These are phyloP conservation scores for Parastagonospora nodorum DNA, from an alignment of 2,329 filamentous ascomycete species.

Conservation along the genomic window DNA sequence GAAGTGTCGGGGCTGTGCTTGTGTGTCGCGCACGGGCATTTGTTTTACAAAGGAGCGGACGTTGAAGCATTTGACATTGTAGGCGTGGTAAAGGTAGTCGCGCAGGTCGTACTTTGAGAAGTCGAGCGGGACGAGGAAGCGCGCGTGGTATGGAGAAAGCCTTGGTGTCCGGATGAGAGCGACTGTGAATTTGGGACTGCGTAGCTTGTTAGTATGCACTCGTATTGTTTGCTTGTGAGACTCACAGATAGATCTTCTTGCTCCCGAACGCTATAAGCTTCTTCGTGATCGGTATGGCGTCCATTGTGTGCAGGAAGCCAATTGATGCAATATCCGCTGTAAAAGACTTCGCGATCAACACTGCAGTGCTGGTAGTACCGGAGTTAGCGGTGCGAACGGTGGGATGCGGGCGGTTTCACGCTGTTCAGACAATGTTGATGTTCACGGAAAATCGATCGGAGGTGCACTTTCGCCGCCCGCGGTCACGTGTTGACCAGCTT, in stretches of 20 bases:
- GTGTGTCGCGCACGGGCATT: slow-evolving; percentile 63
- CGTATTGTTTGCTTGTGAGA: neutral
- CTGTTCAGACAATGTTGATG: neutral
- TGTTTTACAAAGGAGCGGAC: slow-evolving; percentile 83
- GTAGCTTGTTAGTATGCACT: slow-evolving; percentile 9
- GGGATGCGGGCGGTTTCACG: too few relatives aligned
- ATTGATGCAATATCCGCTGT: neutral
- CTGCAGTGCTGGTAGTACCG: too few relatives aligned
- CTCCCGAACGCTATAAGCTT: slow-evolving; percentile 46
- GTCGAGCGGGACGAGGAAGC: slow-evolving; percentile 86
- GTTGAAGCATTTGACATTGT: slow-evolving; percentile 69
- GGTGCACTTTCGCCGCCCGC: neutral
- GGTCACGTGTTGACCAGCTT: neutral
- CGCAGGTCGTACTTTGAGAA: slow-evolving; percentile 97
- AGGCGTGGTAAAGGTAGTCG: slow-evolving; percentile 89
- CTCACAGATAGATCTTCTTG: slow-evolving; percentile 57
- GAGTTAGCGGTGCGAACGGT: too few relatives aligned
- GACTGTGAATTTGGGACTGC: slow-evolving; percentile 80
- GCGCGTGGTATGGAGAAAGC: slow-evolving; percentile 78
- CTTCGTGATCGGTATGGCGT: slow-evolving; percentile 37
- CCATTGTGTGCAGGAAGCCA: slow-evolving; percentile 22
- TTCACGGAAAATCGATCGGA: neutral
- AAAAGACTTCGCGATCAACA: too few relatives aligned
- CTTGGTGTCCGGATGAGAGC: slow-evolving; percentile 75
- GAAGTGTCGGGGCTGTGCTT: slow-evolving; percentile 59